phyloP scores from a whole-genome alignment of 2,329 filamentous ascomycete genomes.

The Magnaporthiopsis rhizophila region DNA sequence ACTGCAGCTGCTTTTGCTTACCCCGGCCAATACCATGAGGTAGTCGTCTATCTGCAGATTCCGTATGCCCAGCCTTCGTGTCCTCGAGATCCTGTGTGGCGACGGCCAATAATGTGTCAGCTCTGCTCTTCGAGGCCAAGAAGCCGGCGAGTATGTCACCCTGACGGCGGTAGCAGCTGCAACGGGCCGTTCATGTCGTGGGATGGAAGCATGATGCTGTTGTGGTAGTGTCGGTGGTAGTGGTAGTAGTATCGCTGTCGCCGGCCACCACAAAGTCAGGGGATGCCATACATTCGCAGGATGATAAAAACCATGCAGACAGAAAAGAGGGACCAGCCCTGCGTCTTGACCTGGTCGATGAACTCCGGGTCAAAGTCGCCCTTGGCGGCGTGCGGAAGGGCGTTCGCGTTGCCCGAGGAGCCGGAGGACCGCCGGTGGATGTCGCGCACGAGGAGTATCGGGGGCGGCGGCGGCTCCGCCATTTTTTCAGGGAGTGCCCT shows the following conservation, averaged over 20 bases:
- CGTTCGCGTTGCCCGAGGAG: too few relatives aligned
- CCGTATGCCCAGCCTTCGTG: slow-evolving; percentile 1
- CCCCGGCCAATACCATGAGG: slow-evolving; percentile 10
- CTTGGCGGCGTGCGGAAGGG: not conserved
- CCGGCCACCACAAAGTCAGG: too few relatives aligned
- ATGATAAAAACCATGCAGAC: slow-evolving; percentile 9
- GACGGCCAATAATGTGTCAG: not conserved
- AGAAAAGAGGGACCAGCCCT: slow-evolving; percentile 11
- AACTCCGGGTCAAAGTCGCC: slow-evolving; percentile 9
- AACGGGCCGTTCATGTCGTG: too few relatives aligned
- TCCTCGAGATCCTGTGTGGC: slow-evolving; percentile 3
- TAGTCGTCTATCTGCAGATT: slow-evolving; percentile 11
- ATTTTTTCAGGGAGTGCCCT: too few relatives aligned
- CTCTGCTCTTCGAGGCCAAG: too few relatives aligned
- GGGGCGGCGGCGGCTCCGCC: too few relatives aligned
- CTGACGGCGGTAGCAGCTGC: too few relatives aligned
- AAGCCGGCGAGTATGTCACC: not conserved
- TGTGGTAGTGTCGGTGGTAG: too few relatives aligned
- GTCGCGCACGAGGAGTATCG: too few relatives aligned
- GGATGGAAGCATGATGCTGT: too few relatives aligned
- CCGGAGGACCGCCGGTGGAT: too few relatives aligned
- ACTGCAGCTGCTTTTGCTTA: not conserved
- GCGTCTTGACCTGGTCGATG: slow-evolving; percentile 5
- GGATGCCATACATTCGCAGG: slow-evolving; percentile 7
- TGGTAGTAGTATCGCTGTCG: too few relatives aligned